These are phyloP conservation scores for Auricularia sp. DNA, from an alignment of 768 basidiomycete species.

Conservation along the genomic window DNA sequence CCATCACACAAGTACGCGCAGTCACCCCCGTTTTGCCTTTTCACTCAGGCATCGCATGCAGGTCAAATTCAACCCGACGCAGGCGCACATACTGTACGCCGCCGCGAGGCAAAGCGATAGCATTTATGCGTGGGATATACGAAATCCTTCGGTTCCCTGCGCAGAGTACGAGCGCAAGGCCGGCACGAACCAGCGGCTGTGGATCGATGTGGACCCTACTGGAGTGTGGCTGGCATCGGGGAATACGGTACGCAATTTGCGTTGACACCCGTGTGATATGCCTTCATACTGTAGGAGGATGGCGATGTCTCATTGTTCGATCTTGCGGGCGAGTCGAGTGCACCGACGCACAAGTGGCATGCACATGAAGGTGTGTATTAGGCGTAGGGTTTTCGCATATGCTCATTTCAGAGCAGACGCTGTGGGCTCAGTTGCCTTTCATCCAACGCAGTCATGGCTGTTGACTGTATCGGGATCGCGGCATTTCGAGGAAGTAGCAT, in stretches of 20 bases:
- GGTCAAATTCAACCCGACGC: slow-evolving; percentile 68
- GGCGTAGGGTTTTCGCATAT: background rate
- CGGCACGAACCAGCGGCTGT: slow-evolving; percentile 61
- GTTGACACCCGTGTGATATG: background rate
- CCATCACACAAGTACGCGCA: slow-evolving; percentile 24
- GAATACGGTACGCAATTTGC: slow-evolving; percentile 44
- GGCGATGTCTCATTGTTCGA: slow-evolving; percentile 56
- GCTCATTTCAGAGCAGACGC: slow-evolving; percentile 38
- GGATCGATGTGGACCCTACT: slow-evolving; percentile 65
- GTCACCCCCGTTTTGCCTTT: slow-evolving; percentile 43
- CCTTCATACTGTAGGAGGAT: slow-evolving; percentile 25
- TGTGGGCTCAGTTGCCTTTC: slow-evolving; percentile 62
- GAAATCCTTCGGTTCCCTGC: slow-evolving; percentile 36
- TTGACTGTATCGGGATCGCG: slow-evolving; percentile 70
- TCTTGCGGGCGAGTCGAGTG: slow-evolving; percentile 19
- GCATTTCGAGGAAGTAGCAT: slow-evolving; percentile 34
- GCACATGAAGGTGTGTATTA: slow-evolving; percentile 47
- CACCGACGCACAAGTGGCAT: slow-evolving; percentile 29
- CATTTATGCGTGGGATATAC: slow-evolving; percentile 73
- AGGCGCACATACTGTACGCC: slow-evolving; percentile 66
- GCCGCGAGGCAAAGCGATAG: slow-evolving; percentile 56
- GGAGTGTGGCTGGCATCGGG: slow-evolving; percentile 59
- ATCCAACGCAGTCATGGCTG: slow-evolving; percentile 49
- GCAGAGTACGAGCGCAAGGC: slow-evolving; percentile 25
- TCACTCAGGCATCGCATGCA: slow-evolving; percentile 17